Conservation (phyloP, 1,284 basidiomycete species). For the Moniliella sp. region DNA sequence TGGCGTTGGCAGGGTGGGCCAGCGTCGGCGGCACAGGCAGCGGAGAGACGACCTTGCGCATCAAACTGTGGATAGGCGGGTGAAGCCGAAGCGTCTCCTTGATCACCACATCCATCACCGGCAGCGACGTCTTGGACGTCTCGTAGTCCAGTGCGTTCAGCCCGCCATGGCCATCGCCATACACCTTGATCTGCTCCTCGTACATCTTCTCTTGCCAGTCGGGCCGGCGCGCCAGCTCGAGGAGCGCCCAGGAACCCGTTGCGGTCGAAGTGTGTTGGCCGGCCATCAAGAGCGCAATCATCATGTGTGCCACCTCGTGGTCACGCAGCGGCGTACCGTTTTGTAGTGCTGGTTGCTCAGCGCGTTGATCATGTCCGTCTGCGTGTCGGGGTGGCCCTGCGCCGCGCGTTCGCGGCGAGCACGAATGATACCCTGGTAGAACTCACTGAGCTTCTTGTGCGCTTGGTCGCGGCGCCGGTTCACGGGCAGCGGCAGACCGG, state of each 20-base stretch:
- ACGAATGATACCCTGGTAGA: constrained; percentile 70
- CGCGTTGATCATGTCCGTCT: constrained; percentile 78
- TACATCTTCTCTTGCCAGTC: constrained; percentile 47
- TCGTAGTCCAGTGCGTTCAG: constrained; percentile 68
- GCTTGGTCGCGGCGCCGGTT: constrained; percentile 71
- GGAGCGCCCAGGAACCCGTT: constrained; percentile 66
- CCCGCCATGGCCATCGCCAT: constrained; percentile 40
- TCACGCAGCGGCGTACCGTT: constrained; percentile 58
- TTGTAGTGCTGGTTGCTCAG: constrained; percentile 69
- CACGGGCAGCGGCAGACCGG: constrained; percentile 69
- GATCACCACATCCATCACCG: constrained; percentile 67
- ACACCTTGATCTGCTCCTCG: constrained; percentile 66
- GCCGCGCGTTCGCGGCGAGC: constrained; percentile 43
- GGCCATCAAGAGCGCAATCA: constrained; percentile 48
- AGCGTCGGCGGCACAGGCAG: constrained; percentile 62
- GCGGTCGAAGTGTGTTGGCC: constrained; percentile 94
- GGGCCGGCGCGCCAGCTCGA: constrained; percentile 62
- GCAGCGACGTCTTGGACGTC: constrained; percentile 52
- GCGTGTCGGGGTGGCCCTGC: constrained; percentile 20
- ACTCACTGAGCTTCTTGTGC: constrained; percentile 77
- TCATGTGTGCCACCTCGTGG: constrained; percentile 83
- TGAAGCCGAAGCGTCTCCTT: constrained; percentile 60
- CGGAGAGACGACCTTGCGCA: constrained; percentile 66
- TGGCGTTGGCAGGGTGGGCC: constrained; percentile 13
- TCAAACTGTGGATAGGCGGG: constrained; percentile 36